A percentile compares a stretch with the other conserved stretches of the same genome.
phyloP scores from a whole-genome alignment of 2,329 filamentous ascomycete genomes.

The Apiospora hydei region DNA sequence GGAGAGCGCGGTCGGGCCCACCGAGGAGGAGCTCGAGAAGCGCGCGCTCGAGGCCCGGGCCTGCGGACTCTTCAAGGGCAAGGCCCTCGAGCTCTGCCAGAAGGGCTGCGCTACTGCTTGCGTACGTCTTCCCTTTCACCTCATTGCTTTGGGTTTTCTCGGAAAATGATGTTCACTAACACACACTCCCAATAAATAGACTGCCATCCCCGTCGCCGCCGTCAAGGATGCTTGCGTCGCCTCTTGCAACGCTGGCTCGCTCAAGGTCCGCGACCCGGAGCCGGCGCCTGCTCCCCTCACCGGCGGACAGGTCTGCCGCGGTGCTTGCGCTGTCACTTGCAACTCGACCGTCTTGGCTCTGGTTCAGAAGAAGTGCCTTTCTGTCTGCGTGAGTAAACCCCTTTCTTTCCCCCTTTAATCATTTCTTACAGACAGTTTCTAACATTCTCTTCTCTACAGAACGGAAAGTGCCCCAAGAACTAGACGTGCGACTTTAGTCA shows the following conservation, averaged over 20 bases:
- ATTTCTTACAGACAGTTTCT: too few relatives aligned
- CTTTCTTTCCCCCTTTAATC: too few relatives aligned
- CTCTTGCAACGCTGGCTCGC: constrained; percentile 14
- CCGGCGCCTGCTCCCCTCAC: constrained; percentile 2
- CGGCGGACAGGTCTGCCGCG: constrained; percentile 15
- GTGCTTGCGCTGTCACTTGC: constrained; percentile 20
- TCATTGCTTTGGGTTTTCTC: too few relatives aligned
- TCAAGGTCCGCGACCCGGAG: constrained; percentile 15
- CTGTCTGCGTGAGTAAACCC: not conserved
- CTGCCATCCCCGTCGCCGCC: not conserved
- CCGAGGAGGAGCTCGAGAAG: not conserved
- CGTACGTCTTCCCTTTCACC: not conserved
- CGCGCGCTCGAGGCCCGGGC: not conserved
- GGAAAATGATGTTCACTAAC: too few relatives aligned
- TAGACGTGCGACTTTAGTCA: not conserved
- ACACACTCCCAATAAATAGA: not conserved
- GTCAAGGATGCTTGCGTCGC: constrained; percentile 6
- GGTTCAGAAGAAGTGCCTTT: constrained; percentile 16
- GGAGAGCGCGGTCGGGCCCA: not conserved
- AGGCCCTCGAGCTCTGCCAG: constrained; percentile 10
- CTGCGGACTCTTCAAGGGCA: constrained; percentile 16
- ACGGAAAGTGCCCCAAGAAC: constrained; percentile 18
- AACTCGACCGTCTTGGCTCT: constrained; percentile 22
- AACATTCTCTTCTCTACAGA: not conserved
- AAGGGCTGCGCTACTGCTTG: constrained; percentile 4